phyloP scores from a whole-genome alignment of 2,329 filamentous ascomycete species.

The Penicillium corylophilum region DNA sequence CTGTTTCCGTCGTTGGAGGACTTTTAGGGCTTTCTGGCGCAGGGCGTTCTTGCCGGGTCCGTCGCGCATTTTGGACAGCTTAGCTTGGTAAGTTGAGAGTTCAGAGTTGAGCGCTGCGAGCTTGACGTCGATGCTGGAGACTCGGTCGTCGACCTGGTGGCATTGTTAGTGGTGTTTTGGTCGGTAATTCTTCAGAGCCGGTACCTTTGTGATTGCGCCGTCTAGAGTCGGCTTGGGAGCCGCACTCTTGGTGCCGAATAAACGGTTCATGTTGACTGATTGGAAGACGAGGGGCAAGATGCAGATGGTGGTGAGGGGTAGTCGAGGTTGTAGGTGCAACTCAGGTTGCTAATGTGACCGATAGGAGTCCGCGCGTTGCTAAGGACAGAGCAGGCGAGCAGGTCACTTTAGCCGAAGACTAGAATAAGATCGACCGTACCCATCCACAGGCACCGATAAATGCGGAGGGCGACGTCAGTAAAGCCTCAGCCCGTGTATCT shows the following conservation, averaged over 20 bases:
- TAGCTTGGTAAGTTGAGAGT: constrained; percentile 81
- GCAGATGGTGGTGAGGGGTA: not conserved
- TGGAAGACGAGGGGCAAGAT: constrained; percentile 1
- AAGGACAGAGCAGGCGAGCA: not conserved
- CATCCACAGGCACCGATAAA: constrained; percentile 10
- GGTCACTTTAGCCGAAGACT: not conserved
- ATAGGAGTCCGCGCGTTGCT: not conserved
- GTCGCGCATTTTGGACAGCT: constrained; percentile 89
- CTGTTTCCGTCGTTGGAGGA: constrained; percentile 88
- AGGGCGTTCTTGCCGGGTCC: constrained; percentile 90
- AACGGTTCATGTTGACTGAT: constrained; percentile 74
- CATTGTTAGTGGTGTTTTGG: constrained; percentile 2
- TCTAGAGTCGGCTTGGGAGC: constrained; percentile 86
- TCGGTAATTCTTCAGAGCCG: constrained; percentile 8
- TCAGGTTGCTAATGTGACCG: not conserved
- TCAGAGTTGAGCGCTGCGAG: constrained; percentile 90
- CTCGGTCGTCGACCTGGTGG: constrained; percentile 69
- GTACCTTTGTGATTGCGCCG: constrained; percentile 76
- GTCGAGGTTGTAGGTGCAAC: not conserved
- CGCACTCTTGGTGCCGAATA: constrained; percentile 86
- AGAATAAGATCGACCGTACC: not conserved
- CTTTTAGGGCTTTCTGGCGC: constrained; percentile 90
- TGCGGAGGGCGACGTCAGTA: constrained; percentile 20
- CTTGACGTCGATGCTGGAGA: constrained; percentile 89
- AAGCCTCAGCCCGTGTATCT: constrained; percentile 1